A percentile compares a stretch with the other conserved stretches of the same genome.
Conservation (phyloP, 768 basidiomycete species). For the Podaxis pistillaris region DNA sequence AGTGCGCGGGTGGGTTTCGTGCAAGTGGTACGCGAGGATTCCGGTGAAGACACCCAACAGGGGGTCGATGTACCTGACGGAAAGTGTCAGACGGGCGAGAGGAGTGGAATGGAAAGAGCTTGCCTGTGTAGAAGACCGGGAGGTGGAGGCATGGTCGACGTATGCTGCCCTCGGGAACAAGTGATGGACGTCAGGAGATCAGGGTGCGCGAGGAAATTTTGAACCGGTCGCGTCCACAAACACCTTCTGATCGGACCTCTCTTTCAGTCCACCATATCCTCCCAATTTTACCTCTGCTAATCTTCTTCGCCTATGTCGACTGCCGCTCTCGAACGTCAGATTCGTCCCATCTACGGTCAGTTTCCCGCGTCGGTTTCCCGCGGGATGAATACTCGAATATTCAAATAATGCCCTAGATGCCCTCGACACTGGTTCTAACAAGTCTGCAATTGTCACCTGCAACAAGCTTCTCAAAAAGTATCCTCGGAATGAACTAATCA, state of each 20-base stretch:
- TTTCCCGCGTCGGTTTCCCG: slow-evolving; percentile 8
- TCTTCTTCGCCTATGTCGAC: slow-evolving; percentile 36
- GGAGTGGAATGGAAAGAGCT: slow-evolving; percentile 14
- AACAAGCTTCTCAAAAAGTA: slow-evolving; percentile 89
- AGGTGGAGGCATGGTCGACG: slow-evolving; percentile 23
- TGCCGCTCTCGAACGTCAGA: slow-evolving; percentile 73
- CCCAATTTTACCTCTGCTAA: background rate
- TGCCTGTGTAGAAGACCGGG: slow-evolving; percentile 55
- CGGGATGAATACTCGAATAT: slow-evolving; percentile 1
- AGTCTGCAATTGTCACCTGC: slow-evolving; percentile 80
- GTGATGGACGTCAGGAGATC: slow-evolving; percentile 13
- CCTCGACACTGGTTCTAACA: slow-evolving; percentile 82
- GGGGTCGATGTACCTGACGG: slow-evolving; percentile 61
- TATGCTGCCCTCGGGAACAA: slow-evolving; percentile 1
- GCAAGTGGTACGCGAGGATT: slow-evolving; percentile 72
- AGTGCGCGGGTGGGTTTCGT: slow-evolving; percentile 78
- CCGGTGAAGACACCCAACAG: slow-evolving; percentile 79
- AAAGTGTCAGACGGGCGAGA: slow-evolving; percentile 11
- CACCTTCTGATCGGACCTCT: slow-evolving; percentile 10
- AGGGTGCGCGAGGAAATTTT: slow-evolving; percentile 11
- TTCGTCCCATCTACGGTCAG: slow-evolving; percentile 83
- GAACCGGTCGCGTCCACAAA: slow-evolving; percentile 9
- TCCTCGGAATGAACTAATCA: slow-evolving; percentile 68
- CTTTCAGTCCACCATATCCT: slow-evolving; percentile 6
- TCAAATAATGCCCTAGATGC: slow-evolving; percentile 52